Evolutionary conservation across 805 yeast species (phyloP).

Genomic region (Scheffersomyces stipitis): DNA sequence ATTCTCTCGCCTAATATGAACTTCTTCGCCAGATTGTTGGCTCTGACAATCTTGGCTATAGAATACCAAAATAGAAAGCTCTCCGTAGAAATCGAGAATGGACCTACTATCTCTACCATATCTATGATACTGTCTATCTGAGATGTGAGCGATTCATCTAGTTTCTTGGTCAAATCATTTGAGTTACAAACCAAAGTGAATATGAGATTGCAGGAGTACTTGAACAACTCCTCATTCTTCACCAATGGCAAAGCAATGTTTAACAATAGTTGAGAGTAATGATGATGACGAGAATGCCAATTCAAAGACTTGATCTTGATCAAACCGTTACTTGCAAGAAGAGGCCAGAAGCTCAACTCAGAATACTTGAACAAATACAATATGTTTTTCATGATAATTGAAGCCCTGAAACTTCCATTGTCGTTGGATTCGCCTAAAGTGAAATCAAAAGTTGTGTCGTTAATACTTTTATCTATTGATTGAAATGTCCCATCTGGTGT

Average conservation of each 20-base stretch:
- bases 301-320: slow-evolving; percentile 5
- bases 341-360: slow-evolving; percentile 23
- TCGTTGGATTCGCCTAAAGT: slow-evolving; percentile 2
- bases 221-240: no score
- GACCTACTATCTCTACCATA: slow-evolving; percentile 62
- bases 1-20: slow-evolving; percentile 28
- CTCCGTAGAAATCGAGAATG: slow-evolving; percentile 45
- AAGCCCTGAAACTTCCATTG: slow-evolving; percentile 4
- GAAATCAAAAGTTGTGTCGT: slow-evolving; percentile 9
- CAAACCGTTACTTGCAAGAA: slow-evolving; percentile 19
- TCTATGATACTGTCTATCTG: slow-evolving; percentile 53
- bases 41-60: slow-evolving; percentile 35
- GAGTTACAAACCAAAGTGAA: no score
- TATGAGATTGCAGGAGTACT: no score
- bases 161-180: slow-evolving; percentile 4
- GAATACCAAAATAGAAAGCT: slow-evolving; percentile 57
- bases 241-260: no score
- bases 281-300: no score
- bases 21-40: slow-evolving; percentile 27
- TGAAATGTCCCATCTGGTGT: neutral
- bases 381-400: slow-evolving; percentile 13
- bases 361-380: slow-evolving; percentile 20
- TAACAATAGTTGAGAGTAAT: no score
- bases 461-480: slow-evolving; percentile 1
- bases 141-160: slow-evolving; percentile 43